These are phyloP conservation scores for Glycine latifolia DNA, from an alignment of 306 rosid genomes.

Conservation along the genomic window DNA sequence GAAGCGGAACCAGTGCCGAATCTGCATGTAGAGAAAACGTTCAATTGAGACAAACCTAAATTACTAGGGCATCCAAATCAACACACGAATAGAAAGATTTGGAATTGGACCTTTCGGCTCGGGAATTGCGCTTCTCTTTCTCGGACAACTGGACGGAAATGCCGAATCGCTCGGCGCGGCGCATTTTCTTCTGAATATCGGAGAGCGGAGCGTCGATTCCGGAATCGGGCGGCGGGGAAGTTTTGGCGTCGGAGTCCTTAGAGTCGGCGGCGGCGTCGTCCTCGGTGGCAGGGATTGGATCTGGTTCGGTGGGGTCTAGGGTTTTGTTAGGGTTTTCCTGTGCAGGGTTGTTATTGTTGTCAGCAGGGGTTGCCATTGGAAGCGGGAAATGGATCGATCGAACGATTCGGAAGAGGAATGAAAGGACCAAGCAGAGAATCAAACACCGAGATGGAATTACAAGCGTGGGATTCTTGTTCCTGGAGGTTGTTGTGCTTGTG, in stretches of 20 bases:
- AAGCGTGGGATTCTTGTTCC: not conserved
- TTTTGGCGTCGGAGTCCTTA: constrained; percentile 41
- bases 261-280: constrained; percentile 16
- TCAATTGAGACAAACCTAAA: constrained; percentile 20
- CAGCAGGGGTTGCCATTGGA: constrained; percentile 60
- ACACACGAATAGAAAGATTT: too few relatives aligned
- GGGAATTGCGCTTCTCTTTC: constrained; percentile 86
- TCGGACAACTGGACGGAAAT: constrained; percentile 76
- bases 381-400: not conserved
- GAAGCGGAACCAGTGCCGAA: constrained; percentile 62
- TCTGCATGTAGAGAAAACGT: constrained; percentile 47
- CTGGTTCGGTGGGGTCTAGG: constrained; percentile 53
- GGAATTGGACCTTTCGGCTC: constrained; percentile 76
- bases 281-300: constrained; percentile 39
- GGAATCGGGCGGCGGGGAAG: constrained; percentile 27
- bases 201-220: constrained; percentile 50
- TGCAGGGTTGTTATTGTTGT: constrained; percentile 40
- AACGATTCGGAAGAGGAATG: not conserved
- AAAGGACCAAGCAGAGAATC: not conserved
- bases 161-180: constrained; percentile 95
- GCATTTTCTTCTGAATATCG: constrained; percentile 76
- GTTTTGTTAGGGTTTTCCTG: constrained; percentile 68
- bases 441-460: not conserved
- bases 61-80: not conserved
- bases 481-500: too few relatives aligned